Evolutionary conservation across 2,329 filamentous ascomycete genomes (phyloP).

Genomic region (Blastomyces parvus): DNA sequence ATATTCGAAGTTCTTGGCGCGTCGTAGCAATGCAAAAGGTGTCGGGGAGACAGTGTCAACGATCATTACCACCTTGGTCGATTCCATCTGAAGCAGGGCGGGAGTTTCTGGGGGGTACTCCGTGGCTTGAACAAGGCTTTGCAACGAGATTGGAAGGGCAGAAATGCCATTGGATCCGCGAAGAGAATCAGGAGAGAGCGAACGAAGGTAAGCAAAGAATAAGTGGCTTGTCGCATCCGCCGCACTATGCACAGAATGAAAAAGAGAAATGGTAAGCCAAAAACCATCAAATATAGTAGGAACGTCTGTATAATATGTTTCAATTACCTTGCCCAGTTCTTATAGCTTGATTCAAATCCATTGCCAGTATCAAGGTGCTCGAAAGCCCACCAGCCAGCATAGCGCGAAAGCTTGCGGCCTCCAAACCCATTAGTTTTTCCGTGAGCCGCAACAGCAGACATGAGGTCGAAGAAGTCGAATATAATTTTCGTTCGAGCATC

Average conservation of each 20-base stretch:
- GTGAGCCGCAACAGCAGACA: conserved; percentile 83
- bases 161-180: conserved; percentile 69
- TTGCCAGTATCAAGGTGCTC: conserved; percentile 78
- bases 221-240: conserved; percentile 93
- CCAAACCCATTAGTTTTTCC: conserved; percentile 88
- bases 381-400: conserved; percentile 98
- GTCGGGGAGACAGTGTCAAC: conserved; percentile 92
- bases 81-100: conserved; percentile 64
- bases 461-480: conserved; percentile 89
- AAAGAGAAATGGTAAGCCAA: conserved; percentile 1
- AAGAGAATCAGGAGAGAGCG: conserved; percentile 66
- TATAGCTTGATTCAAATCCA: conserved; percentile 92
- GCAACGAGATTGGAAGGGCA: conserved; percentile 76
- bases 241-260: conserved; percentile 47
- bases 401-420: conserved; percentile 83
- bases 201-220: conserved; percentile 95
- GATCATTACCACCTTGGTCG: conserved; percentile 90
- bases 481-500: conserved; percentile 79
- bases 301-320: conserved; percentile 21
- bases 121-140: conserved; percentile 81
- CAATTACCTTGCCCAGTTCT: conserved; percentile 64
- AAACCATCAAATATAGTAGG: conserved; percentile 9
- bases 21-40: conserved; percentile 78
- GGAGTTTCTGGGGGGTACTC: conserved; percentile 84
- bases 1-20: conserved; percentile 92